Conservation (phyloP, 495 filamentous ascomycete species). For the Neurospora sp. region DNA sequence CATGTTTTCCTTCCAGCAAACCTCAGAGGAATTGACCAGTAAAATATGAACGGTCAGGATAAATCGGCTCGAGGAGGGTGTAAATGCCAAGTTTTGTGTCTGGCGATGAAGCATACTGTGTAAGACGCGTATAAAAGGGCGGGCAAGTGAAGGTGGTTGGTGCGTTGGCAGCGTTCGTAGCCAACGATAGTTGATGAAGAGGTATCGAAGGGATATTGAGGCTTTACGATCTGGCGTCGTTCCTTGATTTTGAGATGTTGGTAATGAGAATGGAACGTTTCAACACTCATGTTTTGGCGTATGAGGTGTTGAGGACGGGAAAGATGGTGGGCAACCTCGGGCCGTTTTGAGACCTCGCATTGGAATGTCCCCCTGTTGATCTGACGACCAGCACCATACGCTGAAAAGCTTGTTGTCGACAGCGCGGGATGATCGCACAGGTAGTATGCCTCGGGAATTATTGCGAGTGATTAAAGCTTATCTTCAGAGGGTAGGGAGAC, state of each 20-base stretch:
- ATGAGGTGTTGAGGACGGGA: not conserved
- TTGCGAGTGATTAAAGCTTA: not conserved
- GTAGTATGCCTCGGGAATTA: not conserved
- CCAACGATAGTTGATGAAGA: not conserved
- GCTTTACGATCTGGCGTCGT: not conserved
- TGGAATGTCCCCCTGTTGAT: not conserved
- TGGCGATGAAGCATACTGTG: not conserved
- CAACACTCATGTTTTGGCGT: not conserved
- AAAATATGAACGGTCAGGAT: fast-evolving
- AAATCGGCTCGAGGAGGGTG: not conserved
- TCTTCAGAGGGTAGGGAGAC: not conserved
- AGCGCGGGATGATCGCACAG: not conserved
- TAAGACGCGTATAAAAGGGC: not conserved
- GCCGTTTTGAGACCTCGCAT: not conserved
- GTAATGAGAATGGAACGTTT: not conserved
- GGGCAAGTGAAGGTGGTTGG: not conserved
- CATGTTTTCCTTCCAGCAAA: not conserved
- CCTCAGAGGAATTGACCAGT: not conserved
- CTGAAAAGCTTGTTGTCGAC: not conserved
- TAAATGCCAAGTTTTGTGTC: not conserved
- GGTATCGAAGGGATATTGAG: not conserved
- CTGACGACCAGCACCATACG: not conserved
- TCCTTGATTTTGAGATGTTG: not conserved
- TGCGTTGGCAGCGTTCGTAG: not conserved
- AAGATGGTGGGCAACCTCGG: not conserved